These are phyloP conservation scores for Aspergillus brasiliensis DNA, from an alignment of 2,329 filamentous ascomycete genomes.

Conservation along the genomic window DNA sequence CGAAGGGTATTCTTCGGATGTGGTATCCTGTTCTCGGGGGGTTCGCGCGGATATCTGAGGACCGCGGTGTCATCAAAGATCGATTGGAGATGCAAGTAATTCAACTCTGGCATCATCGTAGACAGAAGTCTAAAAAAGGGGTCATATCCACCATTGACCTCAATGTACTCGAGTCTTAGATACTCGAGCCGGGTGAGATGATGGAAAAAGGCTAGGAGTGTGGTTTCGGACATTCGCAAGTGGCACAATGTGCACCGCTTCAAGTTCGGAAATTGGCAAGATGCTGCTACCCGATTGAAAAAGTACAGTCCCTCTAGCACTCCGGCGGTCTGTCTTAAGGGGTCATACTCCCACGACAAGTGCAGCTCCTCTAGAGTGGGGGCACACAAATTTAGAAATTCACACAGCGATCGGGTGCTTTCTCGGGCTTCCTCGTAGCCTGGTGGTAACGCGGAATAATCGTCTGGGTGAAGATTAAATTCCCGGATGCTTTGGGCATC, in stretches of 20 bases:
- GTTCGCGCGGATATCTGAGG: not conserved
- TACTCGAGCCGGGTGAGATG: not conserved
- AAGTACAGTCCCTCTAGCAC: not conserved
- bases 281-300: not conserved
- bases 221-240: not conserved
- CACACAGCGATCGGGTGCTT: not conserved
- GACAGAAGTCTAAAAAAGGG: not conserved
- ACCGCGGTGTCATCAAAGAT: not conserved
- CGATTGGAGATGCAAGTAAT: not conserved
- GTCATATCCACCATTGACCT: not conserved
- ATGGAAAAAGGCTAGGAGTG: not conserved
- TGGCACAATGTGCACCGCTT: not conserved
- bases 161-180: not conserved
- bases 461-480: not conserved
- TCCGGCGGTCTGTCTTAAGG: not conserved
- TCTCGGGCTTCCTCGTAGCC: not conserved
- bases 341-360: not conserved
- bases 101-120: not conserved
- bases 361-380: not conserved
- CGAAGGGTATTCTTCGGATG: not conserved
- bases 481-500: not conserved
- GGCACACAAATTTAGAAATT: not conserved
- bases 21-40: not conserved
- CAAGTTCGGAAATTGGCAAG: not conserved
- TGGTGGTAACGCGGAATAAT: not conserved